Evolutionary conservation across 2,329 filamentous ascomycete species (phyloP).

Genomic region (Davidsoniella virescens): DNA sequence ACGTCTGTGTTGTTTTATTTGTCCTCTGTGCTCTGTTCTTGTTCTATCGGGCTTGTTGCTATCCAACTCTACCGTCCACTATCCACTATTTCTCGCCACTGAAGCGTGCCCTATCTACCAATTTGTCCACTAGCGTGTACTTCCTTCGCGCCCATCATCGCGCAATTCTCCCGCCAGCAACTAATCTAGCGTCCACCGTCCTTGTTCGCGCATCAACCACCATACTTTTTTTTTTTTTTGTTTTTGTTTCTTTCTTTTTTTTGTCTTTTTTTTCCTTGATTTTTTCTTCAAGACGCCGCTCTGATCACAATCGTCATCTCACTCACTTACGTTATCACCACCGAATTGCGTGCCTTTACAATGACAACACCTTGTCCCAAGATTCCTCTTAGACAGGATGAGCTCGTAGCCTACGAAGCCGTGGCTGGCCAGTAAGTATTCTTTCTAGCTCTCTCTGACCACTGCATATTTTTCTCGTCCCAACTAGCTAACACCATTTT

Average conservation of each 20-base stretch:
- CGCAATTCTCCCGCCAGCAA: not conserved
- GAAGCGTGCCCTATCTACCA: not conserved
- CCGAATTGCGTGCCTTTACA: not conserved
- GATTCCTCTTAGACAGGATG: constrained; percentile 9
- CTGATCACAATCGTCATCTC: not conserved
- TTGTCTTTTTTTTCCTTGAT: not conserved
- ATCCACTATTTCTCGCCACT: not conserved
- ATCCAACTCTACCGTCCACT: not conserved
- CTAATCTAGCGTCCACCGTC: not conserved
- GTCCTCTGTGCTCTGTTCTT: no score
- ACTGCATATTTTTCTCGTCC: not conserved
- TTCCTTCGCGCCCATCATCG: not conserved
- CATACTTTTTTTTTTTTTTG: not conserved
- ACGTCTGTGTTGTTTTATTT: no score
- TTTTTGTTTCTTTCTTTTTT: not conserved
- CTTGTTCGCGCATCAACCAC: not conserved
- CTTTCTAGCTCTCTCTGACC: not conserved
- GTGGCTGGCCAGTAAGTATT: constrained; percentile 68
- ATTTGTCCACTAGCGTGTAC: not conserved
- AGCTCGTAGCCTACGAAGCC: constrained; percentile 42
- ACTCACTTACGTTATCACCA: no score
- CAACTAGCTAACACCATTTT: not conserved
- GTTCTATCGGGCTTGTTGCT: not conserved
- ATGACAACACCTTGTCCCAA: not conserved
- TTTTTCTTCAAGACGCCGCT: not conserved